Evolutionary conservation across 2,329 filamentous ascomycete genomes (phyloP), one percentile per base, ranked within the genome.

Genomic region (Aspergillus transmontanensis): DNA sequence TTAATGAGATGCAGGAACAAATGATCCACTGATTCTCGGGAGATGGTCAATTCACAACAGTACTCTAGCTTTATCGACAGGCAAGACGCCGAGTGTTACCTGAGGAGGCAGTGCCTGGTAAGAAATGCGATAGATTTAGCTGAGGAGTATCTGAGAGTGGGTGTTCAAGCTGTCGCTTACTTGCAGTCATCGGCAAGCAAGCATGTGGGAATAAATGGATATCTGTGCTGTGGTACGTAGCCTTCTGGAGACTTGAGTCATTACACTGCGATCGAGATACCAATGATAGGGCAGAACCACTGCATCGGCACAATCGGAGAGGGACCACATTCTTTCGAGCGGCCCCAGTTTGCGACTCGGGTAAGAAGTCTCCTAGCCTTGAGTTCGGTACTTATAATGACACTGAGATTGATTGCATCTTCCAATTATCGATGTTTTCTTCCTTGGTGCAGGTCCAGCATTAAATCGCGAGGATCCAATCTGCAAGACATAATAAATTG

Each of bases 1-100:
- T 55, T 48, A 59, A 61, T 64, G 45, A 59, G 62, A 66, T 56
- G 62, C 65, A 66, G 63, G 63, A 66, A 66, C 63, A 61, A 14
- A 39, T 30, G 55, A 59, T 62, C 62, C 41, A 59, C 62, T 51
- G 51, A 60, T 60, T 56, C 54, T 61, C 34, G 32, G 30, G 21
- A 48, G 34, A 55, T 39, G 30, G 48, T 48, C 21, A 19, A 26
- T n/a, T 41, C 32, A 28, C 50, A 60, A 48, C 34, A n/a, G 34
- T 16, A 39, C 32, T 26, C 32, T 11, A 41, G 32, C 30, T 11
- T 23, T 39, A 6, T 55, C 51, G 11, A 36, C 51, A 55, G 51
- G 16, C 21, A 36, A 55, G 30, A 21, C 11, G 4, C n/a, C 26
- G 21, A 19, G 34, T 54, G 21, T 55, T 39, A 26, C 21, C 14